phyloP scores from a whole-genome alignment of 2,329 filamentous ascomycete genomes.

The Verticillium longisporum region DNA sequence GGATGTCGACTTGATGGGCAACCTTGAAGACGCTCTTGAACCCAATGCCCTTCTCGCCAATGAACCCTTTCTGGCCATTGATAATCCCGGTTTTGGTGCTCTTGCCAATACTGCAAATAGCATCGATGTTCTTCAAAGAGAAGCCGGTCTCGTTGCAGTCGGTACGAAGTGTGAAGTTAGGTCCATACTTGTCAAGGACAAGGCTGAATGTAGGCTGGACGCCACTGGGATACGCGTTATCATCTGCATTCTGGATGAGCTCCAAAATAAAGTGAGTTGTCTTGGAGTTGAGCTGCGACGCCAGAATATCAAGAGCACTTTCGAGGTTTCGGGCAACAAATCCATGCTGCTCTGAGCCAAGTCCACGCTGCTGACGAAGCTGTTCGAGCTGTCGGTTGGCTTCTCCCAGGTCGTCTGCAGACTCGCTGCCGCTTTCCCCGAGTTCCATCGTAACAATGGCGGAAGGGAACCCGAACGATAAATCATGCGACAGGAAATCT shows the following conservation, averaged over 20 bases:
- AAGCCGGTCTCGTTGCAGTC: constrained; percentile 27
- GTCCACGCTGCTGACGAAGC: neutral
- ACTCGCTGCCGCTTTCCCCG: neutral
- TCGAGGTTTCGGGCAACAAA: neutral
- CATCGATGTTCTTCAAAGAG: constrained; percentile 20
- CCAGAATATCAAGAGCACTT: neutral
- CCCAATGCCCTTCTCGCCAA: constrained; percentile 30
- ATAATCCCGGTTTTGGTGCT: constrained; percentile 22
- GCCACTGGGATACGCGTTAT: constrained; percentile 20
- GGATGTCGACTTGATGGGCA: constrained; percentile 21
- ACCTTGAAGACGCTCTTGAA: constrained; percentile 29
- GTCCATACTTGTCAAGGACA: constrained; percentile 11
- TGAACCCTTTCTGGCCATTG: constrained; percentile 14
- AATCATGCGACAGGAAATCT: too few species aligned
- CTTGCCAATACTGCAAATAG: constrained; percentile 21
- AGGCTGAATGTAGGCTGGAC: constrained; percentile 11
- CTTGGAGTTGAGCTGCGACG: constrained; percentile 17
- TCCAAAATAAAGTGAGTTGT: constrained; percentile 27
- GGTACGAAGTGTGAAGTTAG: neutral
- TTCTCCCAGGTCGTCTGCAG: neutral
- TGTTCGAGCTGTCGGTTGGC: neutral
- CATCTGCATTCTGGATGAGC: constrained; percentile 31
- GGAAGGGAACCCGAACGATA: too few species aligned
- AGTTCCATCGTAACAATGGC: too few species aligned
- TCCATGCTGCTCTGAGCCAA: neutral